Percentiles rank a stretch among this genome's conserved stretches.
Conservation (phyloP, 2,329 filamentous ascomycete genomes). For the Botryosphaeria dothidea region DNA sequence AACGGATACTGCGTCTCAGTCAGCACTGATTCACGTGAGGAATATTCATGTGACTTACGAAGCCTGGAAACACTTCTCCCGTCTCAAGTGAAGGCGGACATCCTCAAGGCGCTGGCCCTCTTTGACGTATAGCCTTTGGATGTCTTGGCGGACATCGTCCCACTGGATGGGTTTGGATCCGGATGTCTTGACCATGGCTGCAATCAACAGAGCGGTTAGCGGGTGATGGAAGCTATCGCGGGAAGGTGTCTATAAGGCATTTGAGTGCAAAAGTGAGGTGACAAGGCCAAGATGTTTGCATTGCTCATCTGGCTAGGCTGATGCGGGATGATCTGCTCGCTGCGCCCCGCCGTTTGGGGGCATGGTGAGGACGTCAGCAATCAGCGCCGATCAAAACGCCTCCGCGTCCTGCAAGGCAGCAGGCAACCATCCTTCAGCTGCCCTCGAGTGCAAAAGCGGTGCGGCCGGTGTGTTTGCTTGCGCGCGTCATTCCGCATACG, state of each 20-base stretch:
- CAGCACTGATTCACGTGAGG: too few relatives aligned
- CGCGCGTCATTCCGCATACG: too few relatives aligned
- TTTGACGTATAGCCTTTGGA: background rate
- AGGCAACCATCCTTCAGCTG: background rate
- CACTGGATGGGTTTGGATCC: background rate
- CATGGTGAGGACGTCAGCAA: background rate
- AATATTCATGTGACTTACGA: background rate
- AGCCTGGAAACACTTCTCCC: background rate
- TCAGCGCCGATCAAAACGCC: background rate
- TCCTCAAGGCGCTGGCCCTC: background rate
- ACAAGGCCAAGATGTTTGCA: background rate
- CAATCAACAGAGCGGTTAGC: background rate
- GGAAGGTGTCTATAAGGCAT: background rate
- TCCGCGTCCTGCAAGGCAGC: background rate
- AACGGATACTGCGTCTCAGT: background rate
- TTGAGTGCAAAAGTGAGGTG: background rate
- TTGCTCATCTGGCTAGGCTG: background rate
- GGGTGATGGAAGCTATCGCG: background rate
- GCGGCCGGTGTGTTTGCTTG: too few relatives aligned
- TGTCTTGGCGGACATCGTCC: background rate
- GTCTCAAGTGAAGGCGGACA: background rate
- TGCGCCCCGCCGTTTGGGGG: background rate
- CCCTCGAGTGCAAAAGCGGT: background rate
- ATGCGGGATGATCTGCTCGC: background rate
- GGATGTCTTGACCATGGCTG: background rate